Conservation (phyloP, 1,139 yeast genomes). For the Suhomyces bolitotheri region DNA sequence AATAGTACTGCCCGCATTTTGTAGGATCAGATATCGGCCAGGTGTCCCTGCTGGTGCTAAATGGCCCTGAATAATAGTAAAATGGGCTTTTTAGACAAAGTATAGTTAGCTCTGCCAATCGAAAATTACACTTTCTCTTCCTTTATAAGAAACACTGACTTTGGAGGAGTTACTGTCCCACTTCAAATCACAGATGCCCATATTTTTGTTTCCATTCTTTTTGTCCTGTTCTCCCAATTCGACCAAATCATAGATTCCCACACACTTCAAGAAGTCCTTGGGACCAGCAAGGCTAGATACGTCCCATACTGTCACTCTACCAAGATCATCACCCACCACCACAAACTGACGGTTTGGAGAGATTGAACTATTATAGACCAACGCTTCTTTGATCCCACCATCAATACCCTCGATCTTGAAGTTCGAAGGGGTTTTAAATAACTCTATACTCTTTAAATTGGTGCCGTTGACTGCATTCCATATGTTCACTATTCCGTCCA, state of each 20-base stretch:
- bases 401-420: constrained; percentile 38
- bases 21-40: no score
- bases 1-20: no score
- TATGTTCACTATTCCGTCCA: constrained; percentile 69
- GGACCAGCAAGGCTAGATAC: constrained; percentile 21
- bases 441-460: constrained; percentile 24
- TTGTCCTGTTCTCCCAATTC: constrained; percentile 4
- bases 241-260: constrained; percentile 25
- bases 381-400: constrained; percentile 19
- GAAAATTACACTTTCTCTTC: constrained; percentile 42
- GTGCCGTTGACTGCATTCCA: constrained; percentile 61
- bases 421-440: constrained; percentile 26
- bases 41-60: no score
- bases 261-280: constrained; percentile 22
- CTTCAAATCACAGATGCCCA: constrained; percentile 42
- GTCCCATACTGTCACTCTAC: constrained; percentile 58
- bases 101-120: constrained; percentile 14
- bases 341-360: constrained; percentile 51
- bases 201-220: constrained; percentile 15
- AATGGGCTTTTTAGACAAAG: no score
- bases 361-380: constrained; percentile 54
- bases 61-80: no score
- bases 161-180: constrained; percentile 42
- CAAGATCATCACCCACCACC: constrained; percentile 66
- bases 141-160: constrained; percentile 45